Percentiles rank a stretch among this genome's conserved stretches.
These are phyloP conservation scores for Beauveria brongniartii DNA, from an alignment of 2,329 filamentous ascomycete species.

Conservation along the genomic window DNA sequence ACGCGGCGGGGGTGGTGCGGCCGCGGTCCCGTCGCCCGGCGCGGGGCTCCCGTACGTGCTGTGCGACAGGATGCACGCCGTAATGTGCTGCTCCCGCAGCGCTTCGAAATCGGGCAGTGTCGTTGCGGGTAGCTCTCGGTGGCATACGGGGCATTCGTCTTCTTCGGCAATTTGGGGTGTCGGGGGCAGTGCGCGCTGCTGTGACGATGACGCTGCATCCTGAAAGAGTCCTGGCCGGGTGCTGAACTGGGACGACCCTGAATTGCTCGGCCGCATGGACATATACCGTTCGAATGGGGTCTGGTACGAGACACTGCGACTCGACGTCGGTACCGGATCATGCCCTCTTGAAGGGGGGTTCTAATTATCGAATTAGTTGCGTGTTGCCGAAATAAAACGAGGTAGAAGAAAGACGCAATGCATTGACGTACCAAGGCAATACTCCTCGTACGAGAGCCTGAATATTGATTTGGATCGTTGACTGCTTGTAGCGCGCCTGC, in stretches of 20 bases:
- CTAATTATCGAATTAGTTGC: background rate
- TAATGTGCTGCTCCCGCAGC: conserved; percentile 51
- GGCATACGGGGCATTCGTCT: conserved; percentile 73
- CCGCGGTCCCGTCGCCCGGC: conserved; percentile 17
- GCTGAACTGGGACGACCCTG: conserved; percentile 23
- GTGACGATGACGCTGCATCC: conserved; percentile 26
- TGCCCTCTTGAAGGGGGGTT: background rate
- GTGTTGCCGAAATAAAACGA: background rate
- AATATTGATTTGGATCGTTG: conserved; percentile 29
- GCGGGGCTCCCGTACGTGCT: conserved; percentile 38
- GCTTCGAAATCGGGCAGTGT: conserved; percentile 44
- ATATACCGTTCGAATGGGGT: conserved; percentile 32
- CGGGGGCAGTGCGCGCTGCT: conserved; percentile 31
- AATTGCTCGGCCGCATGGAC: conserved; percentile 25
- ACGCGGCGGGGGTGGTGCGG: conserved; percentile 29
- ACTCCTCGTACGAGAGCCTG: conserved; percentile 32
- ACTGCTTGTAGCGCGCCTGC: background rate
- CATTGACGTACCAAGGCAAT: conserved; percentile 39
- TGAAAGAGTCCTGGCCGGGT: conserved; percentile 24
- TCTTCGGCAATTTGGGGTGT: conserved; percentile 56
- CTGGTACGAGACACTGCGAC: conserved; percentile 24
- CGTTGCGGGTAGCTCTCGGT: conserved; percentile 57
- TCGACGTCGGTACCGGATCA: conserved; percentile 9
- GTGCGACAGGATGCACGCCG: conserved; percentile 46
- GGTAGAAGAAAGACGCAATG: background rate